These are phyloP conservation scores for Erodium maritimum DNA, from an alignment of 345 rosid species.

Conservation along the genomic window DNA sequence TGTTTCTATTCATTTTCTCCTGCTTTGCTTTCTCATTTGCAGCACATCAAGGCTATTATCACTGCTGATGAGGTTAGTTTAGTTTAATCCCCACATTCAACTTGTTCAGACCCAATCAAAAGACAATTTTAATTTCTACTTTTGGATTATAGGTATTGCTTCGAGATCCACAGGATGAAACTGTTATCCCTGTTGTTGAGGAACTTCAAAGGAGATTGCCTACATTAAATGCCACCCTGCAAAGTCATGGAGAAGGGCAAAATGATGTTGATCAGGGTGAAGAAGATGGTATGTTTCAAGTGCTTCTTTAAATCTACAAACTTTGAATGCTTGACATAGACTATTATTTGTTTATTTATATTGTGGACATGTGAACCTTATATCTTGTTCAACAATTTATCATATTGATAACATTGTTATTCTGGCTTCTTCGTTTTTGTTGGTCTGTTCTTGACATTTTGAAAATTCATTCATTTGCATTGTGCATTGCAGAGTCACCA, in stretches of 20 bases:
- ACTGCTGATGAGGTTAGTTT: slow-evolving; percentile 79
- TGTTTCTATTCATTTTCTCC: background rate
- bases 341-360: too few relatives aligned
- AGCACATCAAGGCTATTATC: slow-evolving; percentile 96
- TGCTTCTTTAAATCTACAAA: background rate
- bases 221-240: slow-evolving; percentile 18
- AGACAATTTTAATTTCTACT: background rate
- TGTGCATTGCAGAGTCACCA: slow-evolving; percentile 53
- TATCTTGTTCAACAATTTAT: too few relatives aligned
- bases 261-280: slow-evolving; percentile 65
- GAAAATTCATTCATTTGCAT: slow-evolving; percentile 9
- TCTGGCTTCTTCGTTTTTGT: background rate
- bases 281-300: slow-evolving; percentile 60
- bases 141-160: slow-evolving; percentile 50
- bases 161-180: slow-evolving; percentile 69
- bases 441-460: background rate
- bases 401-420: too few relatives aligned
- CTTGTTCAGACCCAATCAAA: too few relatives aligned
- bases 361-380: too few relatives aligned
- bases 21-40: slow-evolving; percentile 10
- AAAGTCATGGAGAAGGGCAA: slow-evolving; percentile 40
- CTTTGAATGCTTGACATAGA: too few relatives aligned
- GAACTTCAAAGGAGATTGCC: slow-evolving; percentile 83
- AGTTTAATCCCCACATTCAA: background rate
- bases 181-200: slow-evolving; percentile 76